A percentile compares a stretch with the other conserved stretches of the same genome.
phyloP scores from a whole-genome alignment of 139 green algal species.

The Coelastrella sp. region DNA sequence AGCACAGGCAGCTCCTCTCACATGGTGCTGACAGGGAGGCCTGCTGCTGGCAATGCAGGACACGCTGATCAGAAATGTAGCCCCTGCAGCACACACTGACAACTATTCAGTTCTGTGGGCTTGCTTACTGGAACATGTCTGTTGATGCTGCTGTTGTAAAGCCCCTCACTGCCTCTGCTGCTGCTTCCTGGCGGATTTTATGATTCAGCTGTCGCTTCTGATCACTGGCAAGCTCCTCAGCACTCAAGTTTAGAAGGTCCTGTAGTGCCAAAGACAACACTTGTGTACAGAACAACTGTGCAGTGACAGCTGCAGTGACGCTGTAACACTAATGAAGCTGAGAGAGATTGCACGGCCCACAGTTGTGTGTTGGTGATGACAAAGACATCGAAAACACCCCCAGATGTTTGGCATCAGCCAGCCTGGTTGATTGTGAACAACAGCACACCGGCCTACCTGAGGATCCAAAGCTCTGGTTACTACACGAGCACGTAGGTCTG shows the following conservation, averaged over 20 bases:
- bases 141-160: conserved; percentile 81
- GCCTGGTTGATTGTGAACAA: neutral
- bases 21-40: too few relatives aligned
- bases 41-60: too few relatives aligned
- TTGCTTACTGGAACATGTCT: conserved; percentile 93
- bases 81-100: too few relatives aligned
- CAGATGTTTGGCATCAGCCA: too few relatives aligned
- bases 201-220: conserved; percentile 81
- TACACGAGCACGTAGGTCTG: conserved; percentile 58
- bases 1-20: too few relatives aligned
- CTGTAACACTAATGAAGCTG: too few relatives aligned
- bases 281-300: conserved; percentile 48
- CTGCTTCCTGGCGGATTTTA: conserved; percentile 85
- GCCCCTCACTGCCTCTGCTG: conserved; percentile 81
- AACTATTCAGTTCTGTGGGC: neutral
- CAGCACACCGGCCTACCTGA: neutral
- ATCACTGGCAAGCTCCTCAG: conserved; percentile 94
- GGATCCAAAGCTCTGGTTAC: conserved; percentile 56
- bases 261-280: neutral
- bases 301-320: too few relatives aligned
- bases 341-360: too few relatives aligned
- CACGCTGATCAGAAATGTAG: too few relatives aligned
- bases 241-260: conserved; percentile 77
- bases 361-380: too few relatives aligned
- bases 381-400: too few relatives aligned